phyloP scores from a whole-genome alignment of 2,329 filamentous ascomycete species.

The Hymenoscyphus fraxineus region DNA sequence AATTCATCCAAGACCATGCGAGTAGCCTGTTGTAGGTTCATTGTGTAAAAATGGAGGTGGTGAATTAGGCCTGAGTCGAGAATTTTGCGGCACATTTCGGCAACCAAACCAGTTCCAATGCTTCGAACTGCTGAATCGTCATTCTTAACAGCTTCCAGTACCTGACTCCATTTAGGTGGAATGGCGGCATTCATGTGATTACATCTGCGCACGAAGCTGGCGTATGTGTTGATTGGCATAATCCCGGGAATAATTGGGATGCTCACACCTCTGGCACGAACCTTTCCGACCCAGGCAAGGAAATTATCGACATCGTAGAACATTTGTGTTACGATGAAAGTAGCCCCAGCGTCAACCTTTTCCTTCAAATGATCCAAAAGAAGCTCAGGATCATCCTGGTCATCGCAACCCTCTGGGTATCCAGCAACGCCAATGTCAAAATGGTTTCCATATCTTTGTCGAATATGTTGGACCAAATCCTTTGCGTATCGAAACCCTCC shows the following conservation, averaged over 20 bases:
- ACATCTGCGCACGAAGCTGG: conserved; percentile 83
- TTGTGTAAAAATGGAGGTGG: conserved; percentile 97
- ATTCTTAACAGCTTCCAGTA: conserved; percentile 90
- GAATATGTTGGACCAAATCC: conserved; percentile 77
- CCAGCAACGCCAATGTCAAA: conserved; percentile 98
- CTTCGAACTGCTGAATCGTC: conserved; percentile 91
- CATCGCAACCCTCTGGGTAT: conserved; percentile 93
- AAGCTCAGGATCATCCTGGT: conserved; percentile 80
- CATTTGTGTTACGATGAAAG: conserved; percentile 98
- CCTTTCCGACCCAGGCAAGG: conserved; percentile 81
- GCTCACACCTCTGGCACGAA: conserved; percentile 77
- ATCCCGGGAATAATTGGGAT: conserved; percentile 83
- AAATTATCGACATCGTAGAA: conserved; percentile 98
- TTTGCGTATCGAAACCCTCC: conserved; percentile 88
- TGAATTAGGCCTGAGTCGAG: conserved; percentile 72
- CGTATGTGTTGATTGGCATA: conserved; percentile 93
- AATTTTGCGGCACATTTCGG: conserved; percentile 84
- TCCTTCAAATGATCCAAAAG: conserved; percentile 92
- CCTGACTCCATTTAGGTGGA: conserved; percentile 74
- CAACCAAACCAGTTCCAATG: conserved; percentile 80
- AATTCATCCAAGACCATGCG: conserved; percentile 92
- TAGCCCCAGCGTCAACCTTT: conserved; percentile 90
- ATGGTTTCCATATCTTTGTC: conserved; percentile 74
- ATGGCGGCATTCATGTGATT: conserved; percentile 88
- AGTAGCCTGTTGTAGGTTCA: conserved; percentile 95